These are phyloP conservation scores for Phialophora chinensis DNA, from an alignment of 2,329 filamentous ascomycete genomes.

Conservation along the genomic window DNA sequence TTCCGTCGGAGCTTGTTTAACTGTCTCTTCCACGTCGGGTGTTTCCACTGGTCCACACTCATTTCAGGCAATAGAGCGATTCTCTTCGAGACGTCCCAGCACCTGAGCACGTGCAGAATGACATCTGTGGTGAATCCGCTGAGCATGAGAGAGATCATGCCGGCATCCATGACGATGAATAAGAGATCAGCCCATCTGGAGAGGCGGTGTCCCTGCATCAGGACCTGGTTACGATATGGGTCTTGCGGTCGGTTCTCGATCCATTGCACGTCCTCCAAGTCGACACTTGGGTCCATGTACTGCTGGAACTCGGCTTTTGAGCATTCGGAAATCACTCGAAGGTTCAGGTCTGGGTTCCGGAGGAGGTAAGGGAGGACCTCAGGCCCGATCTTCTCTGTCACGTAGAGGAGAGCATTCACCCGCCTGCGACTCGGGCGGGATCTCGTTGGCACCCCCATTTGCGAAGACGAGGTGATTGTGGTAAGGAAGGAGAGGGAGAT, in stretches of 20 bases:
- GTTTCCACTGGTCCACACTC: conserved; percentile 88
- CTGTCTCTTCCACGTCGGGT: conserved; percentile 86
- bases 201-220: conserved; percentile 57
- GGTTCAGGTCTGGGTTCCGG: conserved; percentile 37
- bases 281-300: conserved; percentile 31
- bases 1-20: conserved; percentile 80
- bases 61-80: conserved; percentile 86
- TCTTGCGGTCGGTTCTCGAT: conserved; percentile 38
- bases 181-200: conserved; percentile 88
- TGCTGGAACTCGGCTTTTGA: conserved; percentile 36
- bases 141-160: conserved; percentile 85
- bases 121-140: conserved; percentile 81
- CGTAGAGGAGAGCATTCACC: conserved; percentile 37
- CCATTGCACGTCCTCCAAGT: conserved; percentile 35
- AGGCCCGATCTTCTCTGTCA: conserved; percentile 39
- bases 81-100: conserved; percentile 86
- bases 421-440: conserved; percentile 30
- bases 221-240: conserved; percentile 35
- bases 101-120: conserved; percentile 77
- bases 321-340: conserved; percentile 37
- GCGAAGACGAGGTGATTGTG: not conserved
- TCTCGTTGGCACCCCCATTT: conserved; percentile 22
- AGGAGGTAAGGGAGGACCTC: conserved; percentile 38
- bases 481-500: not conserved
- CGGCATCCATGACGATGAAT: conserved; percentile 82